Evolutionary conservation across 2,329 filamentous ascomycete genomes (phyloP), one percentile per base, ranked within the genome.

Genomic region (Ploettnerulaceae sp.): DNA sequence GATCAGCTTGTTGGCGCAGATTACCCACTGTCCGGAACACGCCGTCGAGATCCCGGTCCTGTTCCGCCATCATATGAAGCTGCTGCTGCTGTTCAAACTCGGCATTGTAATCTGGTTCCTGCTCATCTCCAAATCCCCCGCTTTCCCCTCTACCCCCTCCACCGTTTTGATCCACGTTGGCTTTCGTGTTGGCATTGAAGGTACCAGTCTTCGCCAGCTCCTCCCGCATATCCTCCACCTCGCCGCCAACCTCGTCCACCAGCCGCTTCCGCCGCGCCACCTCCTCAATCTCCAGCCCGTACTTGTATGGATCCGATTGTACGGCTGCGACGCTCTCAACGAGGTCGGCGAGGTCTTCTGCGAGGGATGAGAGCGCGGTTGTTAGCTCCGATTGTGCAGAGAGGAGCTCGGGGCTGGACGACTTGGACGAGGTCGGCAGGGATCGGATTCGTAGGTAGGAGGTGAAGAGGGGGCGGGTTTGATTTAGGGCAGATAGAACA

Each of bases 361-460:
- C 80, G 22, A 93, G 81, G 20, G 84, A 74, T 37, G 75, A 71
- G 46, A 93, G 78, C 18, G 84, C 72, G 25, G 69, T 58, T 55
- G 79, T 73, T 59, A 93, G 82, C 57, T 90, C 86, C 46, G 77
- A 65, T 46, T 83, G 78, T 35, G 85, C 91, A 42, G 84, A 81
- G 62, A 86, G 79, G 49, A 98, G 87, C 66, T 98, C 93, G 9
- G 89, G 89, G 14, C 87, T 90, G 33, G 48, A 46, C 7, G 32
- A 49, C 7, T 42, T 9, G 31, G 75, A 70, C 7, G 79, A 77
- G 31, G 82, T 83, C 49, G 83, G 79, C 20, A 95, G 83, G 35
- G 89, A 93, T 63, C 89, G 88, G 70, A 98, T 98, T 64, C 93
- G 91, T 33, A 95, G 79, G 72, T 95, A 98, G 12, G 90, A 96